Evolutionary conservation across 805 yeast species (phyloP), one percentile per base, ranked within the genome.

Genomic region (Kuraishia capsulata): DNA sequence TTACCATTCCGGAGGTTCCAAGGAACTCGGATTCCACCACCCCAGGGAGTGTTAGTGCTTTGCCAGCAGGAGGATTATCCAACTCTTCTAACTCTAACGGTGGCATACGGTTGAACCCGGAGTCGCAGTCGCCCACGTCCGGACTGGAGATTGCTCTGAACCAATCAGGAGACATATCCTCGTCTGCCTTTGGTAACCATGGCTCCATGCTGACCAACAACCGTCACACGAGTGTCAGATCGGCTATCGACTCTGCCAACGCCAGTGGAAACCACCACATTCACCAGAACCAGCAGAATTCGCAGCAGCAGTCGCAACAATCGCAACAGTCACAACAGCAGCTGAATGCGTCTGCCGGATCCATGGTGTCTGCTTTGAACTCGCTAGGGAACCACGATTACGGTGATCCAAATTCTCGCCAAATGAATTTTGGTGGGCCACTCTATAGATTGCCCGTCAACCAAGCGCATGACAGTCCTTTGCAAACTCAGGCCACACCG

Each of bases 1-100:
- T 36, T 14, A 9, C 38, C 19, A 34, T 26, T 14, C 21, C 44
- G 20, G n/a, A 43, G 24, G 30, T 35, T 5, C 5, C 41, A 24
- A 36, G 25, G 32, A 4, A 29, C 19, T 23, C 25, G 24, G 29
- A 33, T n/a, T 10, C 16, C 6, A 17, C 42, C 32, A 24, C 26
- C 17, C 14, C 42, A 28, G 20, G 21, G n/a, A 11, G 40, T 24
- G 33, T 39, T 38, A 29, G 42, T 30, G 18, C 6, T 20, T 11
- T 39, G 38, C 16, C 36, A 34, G 14, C 36, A 13, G 18, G 21
- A 17, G n/a, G 33, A 9, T n/a, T 19, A 8, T 9, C 9, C 20
- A 31, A 24, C 4, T 34, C 37, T 4, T 31, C 24, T 4, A 25
- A 30, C 3, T 31, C 37, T 11, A 25, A 21, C 5, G 17, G 24